phyloP scores from a whole-genome alignment of 495 filamentous ascomycete species.

The Hypoxylon trugodes region DNA sequence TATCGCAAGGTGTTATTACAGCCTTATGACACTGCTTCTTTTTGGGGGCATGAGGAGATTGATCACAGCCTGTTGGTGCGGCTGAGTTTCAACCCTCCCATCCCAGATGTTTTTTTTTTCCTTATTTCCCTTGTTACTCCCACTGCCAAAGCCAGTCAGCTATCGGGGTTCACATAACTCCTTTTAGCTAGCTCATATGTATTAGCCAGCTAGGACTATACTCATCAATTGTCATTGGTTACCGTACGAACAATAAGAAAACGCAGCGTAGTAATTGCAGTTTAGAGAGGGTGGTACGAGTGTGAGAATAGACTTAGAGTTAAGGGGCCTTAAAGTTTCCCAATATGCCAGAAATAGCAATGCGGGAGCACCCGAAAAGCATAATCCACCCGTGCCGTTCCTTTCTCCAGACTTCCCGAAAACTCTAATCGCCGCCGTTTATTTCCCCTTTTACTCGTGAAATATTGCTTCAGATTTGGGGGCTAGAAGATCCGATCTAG shows the following conservation, averaged over 20 bases:
- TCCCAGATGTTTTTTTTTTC: conserved; percentile 4
- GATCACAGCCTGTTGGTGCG: conserved; percentile 21
- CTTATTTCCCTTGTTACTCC: neutral
- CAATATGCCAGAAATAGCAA: conserved; percentile 25
- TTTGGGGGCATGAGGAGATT: neutral
- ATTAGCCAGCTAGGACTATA: neutral
- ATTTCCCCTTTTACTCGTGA: neutral
- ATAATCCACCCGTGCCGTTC: conserved; percentile 18
- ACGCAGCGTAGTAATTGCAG: conserved; percentile 6
- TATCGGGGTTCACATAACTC: neutral
- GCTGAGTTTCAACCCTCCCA: conserved; percentile 21
- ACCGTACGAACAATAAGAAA: conserved; percentile 22
- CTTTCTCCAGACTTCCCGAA: conserved; percentile 24
- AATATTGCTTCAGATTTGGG: conserved; percentile 14
- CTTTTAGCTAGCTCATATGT: conserved; percentile 5
- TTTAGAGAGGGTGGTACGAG: too few species aligned
- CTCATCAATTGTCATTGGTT: conserved; percentile 26
- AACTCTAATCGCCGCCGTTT: conserved; percentile 21
- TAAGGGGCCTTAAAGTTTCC: neutral
- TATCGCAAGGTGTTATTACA: conserved; percentile 25
- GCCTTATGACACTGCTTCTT: conserved; percentile 12
- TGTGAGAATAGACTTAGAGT: too few species aligned
- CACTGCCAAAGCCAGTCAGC: conserved; percentile 2
- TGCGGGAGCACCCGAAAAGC: conserved; percentile 34
- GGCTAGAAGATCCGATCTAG: conserved; percentile 24